Conservation (phyloP, 768 basidiomycete genomes). For the Kwoniella dejecticola region DNA sequence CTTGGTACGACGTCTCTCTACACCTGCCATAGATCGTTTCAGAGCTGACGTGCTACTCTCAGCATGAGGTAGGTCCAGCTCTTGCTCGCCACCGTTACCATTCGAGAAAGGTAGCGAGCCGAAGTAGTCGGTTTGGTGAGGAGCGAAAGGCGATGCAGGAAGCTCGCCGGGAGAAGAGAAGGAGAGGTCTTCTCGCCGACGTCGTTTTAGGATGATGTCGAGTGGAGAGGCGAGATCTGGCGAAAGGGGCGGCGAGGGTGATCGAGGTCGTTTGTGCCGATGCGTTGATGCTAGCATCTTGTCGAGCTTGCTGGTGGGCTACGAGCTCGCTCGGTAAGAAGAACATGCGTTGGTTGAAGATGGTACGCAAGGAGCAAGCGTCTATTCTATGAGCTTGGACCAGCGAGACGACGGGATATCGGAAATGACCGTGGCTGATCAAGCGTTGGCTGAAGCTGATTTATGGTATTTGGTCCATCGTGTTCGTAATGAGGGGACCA, state of each 20-base stretch:
- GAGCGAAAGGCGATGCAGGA: constrained; percentile 2
- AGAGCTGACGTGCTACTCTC: constrained; percentile 21
- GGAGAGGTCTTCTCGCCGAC: constrained; percentile 27
- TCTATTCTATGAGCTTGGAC: no score
- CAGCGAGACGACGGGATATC: neutral
- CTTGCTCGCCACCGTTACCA: neutral
- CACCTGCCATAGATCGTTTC: constrained; percentile 19
- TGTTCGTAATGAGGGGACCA: neutral
- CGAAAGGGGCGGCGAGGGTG: constrained; percentile 25
- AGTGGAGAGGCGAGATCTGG: constrained; percentile 39
- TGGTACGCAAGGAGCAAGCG: no score
- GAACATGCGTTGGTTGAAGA: no score
- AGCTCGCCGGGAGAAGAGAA: constrained; percentile 5
- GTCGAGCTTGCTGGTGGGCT: neutral
- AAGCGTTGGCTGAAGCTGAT: neutral
- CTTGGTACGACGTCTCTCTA: constrained; percentile 31
- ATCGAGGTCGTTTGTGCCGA: constrained; percentile 25
- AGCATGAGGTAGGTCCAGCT: neutral
- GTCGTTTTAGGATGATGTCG: constrained; percentile 40
- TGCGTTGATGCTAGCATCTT: constrained; percentile 21
- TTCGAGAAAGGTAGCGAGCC: neutral
- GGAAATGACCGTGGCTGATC: constrained; percentile 5
- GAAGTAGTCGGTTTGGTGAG: constrained; percentile 7
- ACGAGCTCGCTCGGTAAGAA: no score
- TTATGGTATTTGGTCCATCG: neutral